phyloP scores from a whole-genome alignment of 768 basidiomycete species.

The Auricularia sp. region DNA sequence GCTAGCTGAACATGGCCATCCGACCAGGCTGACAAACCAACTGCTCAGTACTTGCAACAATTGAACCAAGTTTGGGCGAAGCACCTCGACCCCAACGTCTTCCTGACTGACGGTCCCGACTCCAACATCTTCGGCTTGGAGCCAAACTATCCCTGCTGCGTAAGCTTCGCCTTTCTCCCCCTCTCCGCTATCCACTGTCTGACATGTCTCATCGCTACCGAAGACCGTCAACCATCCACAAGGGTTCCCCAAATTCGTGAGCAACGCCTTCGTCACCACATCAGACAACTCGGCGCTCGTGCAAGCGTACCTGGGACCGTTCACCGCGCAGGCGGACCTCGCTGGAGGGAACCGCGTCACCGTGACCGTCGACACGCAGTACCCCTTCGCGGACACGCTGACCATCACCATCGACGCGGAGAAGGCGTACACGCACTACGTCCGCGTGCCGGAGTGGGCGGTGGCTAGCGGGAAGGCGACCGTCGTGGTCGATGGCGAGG shows the following conservation, averaged over 20 bases:
- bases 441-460: conserved; percentile 4
- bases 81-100: conserved; percentile 47
- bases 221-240: background rate
- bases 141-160: background rate
- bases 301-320: conserved; percentile 40
- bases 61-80: conserved; percentile 47
- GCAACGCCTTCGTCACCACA: conserved; percentile 42
- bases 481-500: background rate
- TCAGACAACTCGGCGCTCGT: conserved; percentile 34
- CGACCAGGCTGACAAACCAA: too few relatives aligned
- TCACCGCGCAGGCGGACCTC: conserved; percentile 31
- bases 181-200: background rate
- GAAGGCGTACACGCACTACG: conserved; percentile 1
- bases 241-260: conserved; percentile 42
- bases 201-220: background rate
- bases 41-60: conserved; percentile 36
- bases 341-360: conserved; percentile 13
- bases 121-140: conserved; percentile 38
- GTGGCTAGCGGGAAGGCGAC: background rate
- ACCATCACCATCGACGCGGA: background rate
- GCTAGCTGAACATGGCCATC: too few relatives aligned
- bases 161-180: background rate
- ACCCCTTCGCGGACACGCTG: conserved; percentile 2
- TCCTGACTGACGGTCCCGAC: conserved; percentile 43
- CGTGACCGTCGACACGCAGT: conserved; percentile 4